Conservation (phyloP, 306 rosid species). For the Geum urbanum region DNA sequence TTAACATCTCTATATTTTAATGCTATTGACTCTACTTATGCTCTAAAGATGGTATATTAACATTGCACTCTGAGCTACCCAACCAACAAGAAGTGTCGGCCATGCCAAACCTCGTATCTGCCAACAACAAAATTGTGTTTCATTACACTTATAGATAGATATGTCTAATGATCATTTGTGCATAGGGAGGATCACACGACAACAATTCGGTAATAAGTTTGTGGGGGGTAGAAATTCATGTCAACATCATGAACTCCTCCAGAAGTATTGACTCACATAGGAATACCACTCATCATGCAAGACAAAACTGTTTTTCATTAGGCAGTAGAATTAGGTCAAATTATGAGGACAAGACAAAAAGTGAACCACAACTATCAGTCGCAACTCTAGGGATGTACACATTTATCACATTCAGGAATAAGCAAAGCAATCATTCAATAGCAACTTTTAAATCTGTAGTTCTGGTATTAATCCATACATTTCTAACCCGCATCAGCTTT, state of each 20-base stretch:
- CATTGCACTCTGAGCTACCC: slow-evolving; percentile 86
- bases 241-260: neutral
- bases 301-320: neutral
- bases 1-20: too few species aligned
- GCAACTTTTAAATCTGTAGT: neutral
- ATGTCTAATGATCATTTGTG: neutral
- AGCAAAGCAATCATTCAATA: too few species aligned
- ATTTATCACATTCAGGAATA: neutral
- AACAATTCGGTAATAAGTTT: too few species aligned
- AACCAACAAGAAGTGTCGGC: slow-evolving; percentile 72
- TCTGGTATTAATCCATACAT: neutral
- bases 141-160: slow-evolving; percentile 11
- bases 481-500: neutral
- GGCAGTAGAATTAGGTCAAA: neutral
- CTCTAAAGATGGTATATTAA: slow-evolving; percentile 21
- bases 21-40: neutral
- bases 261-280: too few species aligned
- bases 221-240: too few species aligned
- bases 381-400: neutral
- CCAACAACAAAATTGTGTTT: slow-evolving; percentile 18
- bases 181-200: neutral
- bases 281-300: neutral
- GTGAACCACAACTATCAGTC: neutral
- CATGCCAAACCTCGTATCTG: slow-evolving; percentile 85
- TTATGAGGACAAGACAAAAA: neutral